These are phyloP conservation scores for Fusarium lyarnte DNA, from an alignment of 2,329 filamentous ascomycete genomes.

Conservation along the genomic window DNA sequence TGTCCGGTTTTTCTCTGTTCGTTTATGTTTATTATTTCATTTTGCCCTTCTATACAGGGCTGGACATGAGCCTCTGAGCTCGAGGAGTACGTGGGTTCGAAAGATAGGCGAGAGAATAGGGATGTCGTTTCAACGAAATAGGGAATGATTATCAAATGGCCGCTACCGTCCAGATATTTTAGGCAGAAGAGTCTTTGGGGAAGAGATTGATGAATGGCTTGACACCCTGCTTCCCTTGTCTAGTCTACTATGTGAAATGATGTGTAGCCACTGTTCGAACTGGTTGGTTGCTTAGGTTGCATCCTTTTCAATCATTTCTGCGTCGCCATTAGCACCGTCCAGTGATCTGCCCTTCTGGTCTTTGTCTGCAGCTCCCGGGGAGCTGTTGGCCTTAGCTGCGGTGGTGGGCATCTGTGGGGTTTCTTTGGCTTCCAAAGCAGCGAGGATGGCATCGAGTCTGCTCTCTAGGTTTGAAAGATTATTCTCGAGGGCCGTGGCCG, in stretches of 20 bases:
- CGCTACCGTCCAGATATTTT: constrained; percentile 1
- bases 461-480: constrained; percentile 62
- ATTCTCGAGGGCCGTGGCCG: constrained; percentile 62
- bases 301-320: constrained; percentile 5
- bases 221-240: not conserved
- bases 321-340: constrained; percentile 1
- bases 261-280: not conserved
- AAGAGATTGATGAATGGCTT: constrained; percentile 3
- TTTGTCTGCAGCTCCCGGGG: not conserved
- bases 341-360: not conserved
- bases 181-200: constrained; percentile 5
- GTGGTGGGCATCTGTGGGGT: not conserved
- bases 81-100: constrained; percentile 16
- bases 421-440: constrained; percentile 53
- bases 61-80: constrained; percentile 19
- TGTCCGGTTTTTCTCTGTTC: not conserved
- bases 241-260: not conserved
- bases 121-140: constrained; percentile 1
- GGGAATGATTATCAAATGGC: not conserved
- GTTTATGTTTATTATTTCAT: not conserved
- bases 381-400: not conserved
- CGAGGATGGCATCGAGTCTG: constrained; percentile 65
- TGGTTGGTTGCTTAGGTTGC: not conserved
- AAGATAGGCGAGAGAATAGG: not conserved
- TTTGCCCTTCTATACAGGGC: not conserved